Base-by-base conservation (phyloP, 257 asterid genomes). In the Scutellaria minor region DNA sequence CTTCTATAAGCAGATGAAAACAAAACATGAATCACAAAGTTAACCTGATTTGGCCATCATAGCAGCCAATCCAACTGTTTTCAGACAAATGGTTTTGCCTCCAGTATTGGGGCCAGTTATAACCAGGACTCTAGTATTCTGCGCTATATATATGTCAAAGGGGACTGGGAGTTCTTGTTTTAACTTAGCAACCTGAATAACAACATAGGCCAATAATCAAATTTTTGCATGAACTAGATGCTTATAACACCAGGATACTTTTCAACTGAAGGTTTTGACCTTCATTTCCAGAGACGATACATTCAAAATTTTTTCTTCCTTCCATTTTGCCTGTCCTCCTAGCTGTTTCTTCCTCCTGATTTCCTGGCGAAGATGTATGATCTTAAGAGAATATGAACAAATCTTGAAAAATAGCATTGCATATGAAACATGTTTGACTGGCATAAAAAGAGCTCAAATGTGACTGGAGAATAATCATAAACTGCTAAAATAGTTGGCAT, bases 31-130 rank as follows among this genome's bases (percentile, higher is more conserved):
- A n/a, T 74, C 57, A 39, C 62, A 13, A 45, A 65, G 62, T 59
- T 77, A 57, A 92, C 99, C 99, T 77, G 99, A 95, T 81, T 92
- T 95, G 76, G 99, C 99, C 99, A 95, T 95, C 98, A 95, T 83
- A 67, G 91, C 95, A 80, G 99, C 99, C 89, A 95, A 84, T 66
- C 96, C 99, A 78, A 92, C 81, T 61, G 98, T 95, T 87, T 95
- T 95, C 87, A 95, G 85, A 78, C 91, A 86, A 79, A 95, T 90
- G 81, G 99, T 95, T 86, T 95, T 95, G 75, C 99, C 99, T 57
- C 99, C 99, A 47, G 99, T 95, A 78, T 95, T 95, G 31, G 99
- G 99, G 72, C 99, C 99, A 31, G 98, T 91, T 79, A 95, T 86
- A 35, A 92, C 88, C 55, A 92, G 70, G 66, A 92, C 99, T 75